Conservation (phyloP, 495 filamentous ascomycete species). For the Massariosphaeria phaeospora region DNA sequence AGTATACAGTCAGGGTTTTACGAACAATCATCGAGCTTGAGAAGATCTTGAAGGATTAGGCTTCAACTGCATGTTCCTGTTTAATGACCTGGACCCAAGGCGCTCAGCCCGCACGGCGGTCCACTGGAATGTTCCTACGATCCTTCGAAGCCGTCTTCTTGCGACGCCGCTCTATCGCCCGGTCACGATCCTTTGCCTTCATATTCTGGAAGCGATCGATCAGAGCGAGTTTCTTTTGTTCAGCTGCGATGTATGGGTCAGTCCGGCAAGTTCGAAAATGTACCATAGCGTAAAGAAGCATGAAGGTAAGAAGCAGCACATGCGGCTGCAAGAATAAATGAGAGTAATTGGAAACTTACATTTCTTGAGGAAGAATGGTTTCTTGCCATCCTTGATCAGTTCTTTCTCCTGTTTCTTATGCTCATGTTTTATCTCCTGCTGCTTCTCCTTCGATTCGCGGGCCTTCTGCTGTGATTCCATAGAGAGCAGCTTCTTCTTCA, state of each 20-base stretch:
- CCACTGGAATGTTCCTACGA: constrained; percentile 69
- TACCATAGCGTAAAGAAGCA: neutral
- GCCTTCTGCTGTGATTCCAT: constrained; percentile 63
- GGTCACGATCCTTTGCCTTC: constrained; percentile 74
- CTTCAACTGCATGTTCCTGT: neutral
- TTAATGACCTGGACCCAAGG: no score
- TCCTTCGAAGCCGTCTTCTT: constrained; percentile 81
- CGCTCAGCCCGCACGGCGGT: constrained; percentile 42
- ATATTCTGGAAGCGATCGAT: constrained; percentile 72
- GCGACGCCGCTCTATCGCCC: constrained; percentile 70
- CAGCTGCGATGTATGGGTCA: no score
- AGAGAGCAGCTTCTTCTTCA: constrained; percentile 53
- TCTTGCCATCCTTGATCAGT: constrained; percentile 72
- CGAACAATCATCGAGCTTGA: no score
- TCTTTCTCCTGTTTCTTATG: constrained; percentile 81
- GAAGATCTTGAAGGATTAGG: no score
- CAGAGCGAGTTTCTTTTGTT: constrained; percentile 79
- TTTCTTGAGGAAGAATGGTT: constrained; percentile 88
- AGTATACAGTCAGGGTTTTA: no score
- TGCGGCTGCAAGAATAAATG: neutral
- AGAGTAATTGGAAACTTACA: constrained; percentile 14
- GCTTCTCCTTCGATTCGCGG: constrained; percentile 59
- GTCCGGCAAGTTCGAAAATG: no score
- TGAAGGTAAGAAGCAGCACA: neutral
- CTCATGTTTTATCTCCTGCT: constrained; percentile 59